These are phyloP conservation scores for Sporisorium scitamineum DNA, from an alignment of 1,284 basidiomycete species.

Conservation along the genomic window DNA sequence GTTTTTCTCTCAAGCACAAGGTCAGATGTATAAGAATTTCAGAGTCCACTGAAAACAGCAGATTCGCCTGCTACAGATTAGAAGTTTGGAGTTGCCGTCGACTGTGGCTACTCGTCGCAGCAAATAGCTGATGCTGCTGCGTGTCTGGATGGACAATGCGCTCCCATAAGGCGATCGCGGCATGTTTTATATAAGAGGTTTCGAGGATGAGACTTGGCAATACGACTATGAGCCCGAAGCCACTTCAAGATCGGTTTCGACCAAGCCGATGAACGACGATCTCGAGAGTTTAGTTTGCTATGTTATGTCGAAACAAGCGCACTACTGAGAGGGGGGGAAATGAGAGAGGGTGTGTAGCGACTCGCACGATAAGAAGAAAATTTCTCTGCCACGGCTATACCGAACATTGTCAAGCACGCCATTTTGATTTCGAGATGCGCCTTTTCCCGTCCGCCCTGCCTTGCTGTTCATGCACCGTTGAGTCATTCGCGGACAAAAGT, in stretches of 20 bases:
- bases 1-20: background rate
- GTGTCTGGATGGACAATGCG: background rate
- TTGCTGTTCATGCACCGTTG: conserved; percentile 26
- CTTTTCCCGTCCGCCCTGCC: background rate
- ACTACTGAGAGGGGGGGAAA: too few species aligned
- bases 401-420: conserved; percentile 17
- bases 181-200: background rate
- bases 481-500: conserved; percentile 9
- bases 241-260: conserved; percentile 2
- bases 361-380: conserved; percentile 22
- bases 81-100: background rate
- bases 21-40: conserved; percentile 1
- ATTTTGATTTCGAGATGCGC: conserved; percentile 13
- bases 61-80: background rate
- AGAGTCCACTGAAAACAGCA: background rate
- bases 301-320: background rate
- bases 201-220: background rate
- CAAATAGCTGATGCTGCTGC: background rate
- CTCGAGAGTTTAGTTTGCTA: background rate
- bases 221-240: background rate
- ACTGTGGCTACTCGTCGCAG: background rate
- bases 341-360: too few species aligned
- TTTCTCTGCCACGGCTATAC: background rate
- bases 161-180: too few species aligned
- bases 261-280: conserved; percentile 8